These are phyloP conservation scores for Candida maltosa DNA, from an alignment of 805 yeast genomes.

Conservation along the genomic window DNA sequence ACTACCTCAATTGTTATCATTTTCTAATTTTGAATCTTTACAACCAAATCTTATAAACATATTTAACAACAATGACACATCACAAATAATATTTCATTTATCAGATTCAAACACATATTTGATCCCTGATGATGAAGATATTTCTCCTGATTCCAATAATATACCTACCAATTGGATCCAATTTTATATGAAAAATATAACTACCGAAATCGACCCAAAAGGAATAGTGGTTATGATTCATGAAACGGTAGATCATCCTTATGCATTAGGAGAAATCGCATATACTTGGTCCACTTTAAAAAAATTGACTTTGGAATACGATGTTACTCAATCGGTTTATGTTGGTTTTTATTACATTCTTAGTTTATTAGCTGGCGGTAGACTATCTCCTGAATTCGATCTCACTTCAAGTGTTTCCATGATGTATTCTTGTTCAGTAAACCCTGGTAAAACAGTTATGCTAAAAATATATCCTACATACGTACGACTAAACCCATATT, in stretches of 20 bases:
- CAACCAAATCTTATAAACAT: too few species aligned
- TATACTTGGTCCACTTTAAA: constrained; percentile 1
- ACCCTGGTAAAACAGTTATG: constrained; percentile 6
- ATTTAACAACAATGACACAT: too few species aligned
- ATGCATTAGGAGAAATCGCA: constrained; percentile 3
- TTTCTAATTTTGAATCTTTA: too few species aligned
- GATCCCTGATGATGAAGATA: background rate
- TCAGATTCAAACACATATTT: background rate
- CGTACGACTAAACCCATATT: background rate
- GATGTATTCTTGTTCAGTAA: constrained; percentile 6
- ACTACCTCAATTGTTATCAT: too few species aligned
- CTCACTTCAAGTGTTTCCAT: background rate
- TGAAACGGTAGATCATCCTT: background rate
- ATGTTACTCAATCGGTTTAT: constrained; percentile 2
- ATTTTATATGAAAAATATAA: constrained; percentile 1
- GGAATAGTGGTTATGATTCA: constrained; percentile 7
- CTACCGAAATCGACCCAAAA: background rate
- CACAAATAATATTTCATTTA: constrained; percentile 1
- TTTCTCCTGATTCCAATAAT: background rate
- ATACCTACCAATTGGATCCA: constrained; percentile 9
- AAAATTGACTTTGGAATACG: constrained; percentile 1
- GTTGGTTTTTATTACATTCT: constrained; percentile 4
- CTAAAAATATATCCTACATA: constrained; percentile 5
- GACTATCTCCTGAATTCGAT: constrained; percentile 7
- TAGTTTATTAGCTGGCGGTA: constrained; percentile 4